phyloP scores from a whole-genome alignment of 805 yeast species.

The Teunomyces lycoperdinae region DNA sequence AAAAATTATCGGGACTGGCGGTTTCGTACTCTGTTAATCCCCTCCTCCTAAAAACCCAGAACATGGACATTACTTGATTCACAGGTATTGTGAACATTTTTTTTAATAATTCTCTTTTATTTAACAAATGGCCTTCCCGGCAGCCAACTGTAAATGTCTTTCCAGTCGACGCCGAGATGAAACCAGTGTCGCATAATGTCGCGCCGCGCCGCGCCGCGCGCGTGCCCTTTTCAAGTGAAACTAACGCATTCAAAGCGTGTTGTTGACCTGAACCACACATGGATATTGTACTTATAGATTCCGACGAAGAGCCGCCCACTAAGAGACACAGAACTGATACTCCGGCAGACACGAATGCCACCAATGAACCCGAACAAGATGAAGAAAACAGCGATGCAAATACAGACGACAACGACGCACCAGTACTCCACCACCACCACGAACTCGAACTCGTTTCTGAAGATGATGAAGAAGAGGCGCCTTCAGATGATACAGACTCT shows the following conservation, averaged over 20 bases:
- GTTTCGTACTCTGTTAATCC: no score
- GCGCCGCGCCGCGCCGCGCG: no score
- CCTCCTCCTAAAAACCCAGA: no score
- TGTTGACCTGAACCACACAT: slow-evolving; percentile 7
- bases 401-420: not conserved
- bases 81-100: no score
- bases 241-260: slow-evolving; percentile 3
- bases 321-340: not conserved
- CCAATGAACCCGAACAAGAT: not conserved
- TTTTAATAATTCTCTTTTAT: no score
- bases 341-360: not conserved
- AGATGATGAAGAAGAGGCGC: not conserved
- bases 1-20: no score
- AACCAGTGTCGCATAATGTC: not conserved
- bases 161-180: no score
- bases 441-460: not conserved
- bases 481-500: not conserved
- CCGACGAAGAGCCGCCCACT: slow-evolving; percentile 15
- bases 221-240: not conserved
- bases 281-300: slow-evolving; percentile 26
- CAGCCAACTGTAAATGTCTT: no score
- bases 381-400: not conserved
- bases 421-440: not conserved
- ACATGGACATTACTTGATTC: no score
- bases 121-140: no score